Base-by-base conservation (phyloP, 2,329 filamentous ascomycete species). In the Stagonosporopsis cucurbitacearum region DNA sequence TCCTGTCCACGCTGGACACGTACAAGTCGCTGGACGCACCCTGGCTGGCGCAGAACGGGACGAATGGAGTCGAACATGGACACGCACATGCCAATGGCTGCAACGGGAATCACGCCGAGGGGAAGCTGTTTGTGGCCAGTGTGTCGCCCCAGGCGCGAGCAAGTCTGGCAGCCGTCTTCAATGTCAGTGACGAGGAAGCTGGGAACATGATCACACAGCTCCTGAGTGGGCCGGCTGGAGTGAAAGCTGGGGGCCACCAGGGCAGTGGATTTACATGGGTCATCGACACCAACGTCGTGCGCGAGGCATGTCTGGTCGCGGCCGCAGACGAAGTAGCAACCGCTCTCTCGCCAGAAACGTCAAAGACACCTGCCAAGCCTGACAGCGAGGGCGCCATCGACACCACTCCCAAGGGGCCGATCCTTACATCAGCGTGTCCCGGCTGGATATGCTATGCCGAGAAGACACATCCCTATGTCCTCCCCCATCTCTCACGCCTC, bases 391-490 rank as follows among this genome's bases (percentile, higher is more conserved):
- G 71, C 47, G 64, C 72, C 42, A 67, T 71, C 23, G 65, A 70
- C 44, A 87, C 69, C 72, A 85, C 62, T 32, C 78, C 77, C 4
- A 82, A 81, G 66, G 78, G 77, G 58, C 90, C 91, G 0, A 86
- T 94, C 26, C 82, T 99, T 39, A 92, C 93, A 8, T 93, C 93
- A 3, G 92, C 92, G 19, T 99, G 95, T 74, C 95, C 95, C 0
- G 95, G 95, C 7, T 99, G 96, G 93, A 94, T 99, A 52, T 99
- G 95, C 78, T 99, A 99, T 71, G 94, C 94, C 23, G 95, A 99
- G 75, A 98, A 99, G 79, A 98, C 94, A 51, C 95, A 99, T 70
- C 92, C 95, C 1, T 89, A 97, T 70, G 87, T 98, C 51, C 83
- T 99, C 45, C 92, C 92, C 25, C 92, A 99, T 75, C 82, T 99